Evolutionary conservation across 2,329 filamentous ascomycete genomes (phyloP), one percentile per base, ranked within the genome.

Genomic region (Talaromyces sp.): DNA sequence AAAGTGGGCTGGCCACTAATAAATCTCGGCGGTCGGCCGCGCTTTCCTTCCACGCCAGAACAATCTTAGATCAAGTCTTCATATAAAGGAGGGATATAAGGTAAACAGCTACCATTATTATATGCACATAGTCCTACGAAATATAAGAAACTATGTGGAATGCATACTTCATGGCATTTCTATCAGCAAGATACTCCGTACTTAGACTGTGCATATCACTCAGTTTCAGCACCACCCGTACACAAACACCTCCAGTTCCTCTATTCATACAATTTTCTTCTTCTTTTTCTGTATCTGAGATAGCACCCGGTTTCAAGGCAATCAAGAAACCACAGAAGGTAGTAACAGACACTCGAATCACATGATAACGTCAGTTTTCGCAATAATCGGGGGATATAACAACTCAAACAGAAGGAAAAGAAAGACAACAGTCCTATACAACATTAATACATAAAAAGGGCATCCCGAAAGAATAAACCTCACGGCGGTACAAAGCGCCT

Each of bases 401-500:
- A 37, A 22, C 19, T 51, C 31, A 59, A 58, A 40, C 45, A 58
- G 50, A 53, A 56, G 53, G 53, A n/a, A 43, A 50, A 48, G 21
- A 28, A 55, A 58, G 52, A 55, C 53, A 46, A 61, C 46, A 57
- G 55, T 60, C 59, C 59, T 60, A 60, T 62, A 59, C 61, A 64
- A 61, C 62, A 61, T 64, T 56, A 54, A 52, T 52, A 52, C 48
- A 52, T 52, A 37, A 48, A 46, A 3, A 25, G 33, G 48, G 19
- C 48, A 19, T 52, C 19, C 37, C 36, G 13, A 35, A 35, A 54
- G 3, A n/a, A 31, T 31, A 19, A 21, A 50, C 35, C 22, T 56
- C 22, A 25, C 21, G 48, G 25, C 33, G 39, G 35, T 31, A 50
- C 35, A 21, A 10, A 40, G 43, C 36, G 35, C 43, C 43, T 31